Conservation (phyloP, 2,329 filamentous ascomycete species). For the Corinectria fuckeliana region DNA sequence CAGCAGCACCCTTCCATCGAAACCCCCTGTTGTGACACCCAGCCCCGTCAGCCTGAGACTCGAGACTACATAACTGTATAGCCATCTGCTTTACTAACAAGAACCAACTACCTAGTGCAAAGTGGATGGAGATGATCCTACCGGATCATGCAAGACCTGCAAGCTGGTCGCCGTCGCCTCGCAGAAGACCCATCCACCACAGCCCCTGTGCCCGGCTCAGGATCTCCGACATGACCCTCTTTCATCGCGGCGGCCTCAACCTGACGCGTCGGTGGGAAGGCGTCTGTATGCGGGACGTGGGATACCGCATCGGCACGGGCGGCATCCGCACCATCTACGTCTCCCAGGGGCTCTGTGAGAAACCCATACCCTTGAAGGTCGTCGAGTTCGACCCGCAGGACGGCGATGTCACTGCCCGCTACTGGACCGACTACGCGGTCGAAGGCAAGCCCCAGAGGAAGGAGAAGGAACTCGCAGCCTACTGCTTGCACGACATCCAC, state of each 20-base stretch:
- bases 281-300: constrained; percentile 49
- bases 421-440: constrained; percentile 43
- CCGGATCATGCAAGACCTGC: constrained; percentile 51
- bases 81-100: constrained; percentile 9
- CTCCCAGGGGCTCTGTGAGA: constrained; percentile 45
- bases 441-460: constrained; percentile 32
- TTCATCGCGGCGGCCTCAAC: constrained; percentile 51
- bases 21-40: background rate
- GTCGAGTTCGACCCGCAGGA: constrained; percentile 47
- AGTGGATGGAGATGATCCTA: constrained; percentile 39
- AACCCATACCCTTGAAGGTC: constrained; percentile 48
- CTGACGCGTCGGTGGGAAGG: constrained; percentile 53
- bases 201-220: constrained; percentile 53
- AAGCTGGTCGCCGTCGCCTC: constrained; percentile 46
- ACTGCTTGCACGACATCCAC: constrained; percentile 49
- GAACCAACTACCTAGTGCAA: constrained; percentile 49
- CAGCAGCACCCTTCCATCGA: background rate
- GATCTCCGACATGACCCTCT: constrained; percentile 49
- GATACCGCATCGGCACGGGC: constrained; percentile 39
- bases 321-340: constrained; percentile 46
- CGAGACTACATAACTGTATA: too few relatives aligned
- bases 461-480: constrained; percentile 45
- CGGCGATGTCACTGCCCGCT: constrained; percentile 48
- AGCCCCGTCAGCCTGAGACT: too few relatives aligned
- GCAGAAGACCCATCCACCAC: constrained; percentile 55